Percentiles rank a stretch among this genome's conserved stretches.
phyloP scores from a whole-genome alignment of 257 asterid genomes.

The Ajuga chamaepitys region DNA sequence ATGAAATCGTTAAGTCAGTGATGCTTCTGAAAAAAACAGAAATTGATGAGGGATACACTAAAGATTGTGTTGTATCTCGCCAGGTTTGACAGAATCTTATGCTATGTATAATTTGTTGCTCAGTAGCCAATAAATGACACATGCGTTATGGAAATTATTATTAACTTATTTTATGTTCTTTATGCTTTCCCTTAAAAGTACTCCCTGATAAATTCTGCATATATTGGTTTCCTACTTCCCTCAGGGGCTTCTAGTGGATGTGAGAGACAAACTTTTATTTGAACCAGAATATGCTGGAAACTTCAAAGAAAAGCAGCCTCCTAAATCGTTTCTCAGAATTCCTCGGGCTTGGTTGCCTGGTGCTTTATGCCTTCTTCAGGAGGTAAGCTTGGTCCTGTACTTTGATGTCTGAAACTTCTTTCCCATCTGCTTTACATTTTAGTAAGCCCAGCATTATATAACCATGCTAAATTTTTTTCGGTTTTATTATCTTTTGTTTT shows the following conservation, averaged over 20 bases:
- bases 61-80: conserved; percentile 76
- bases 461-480: not conserved
- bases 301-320: conserved; percentile 70
- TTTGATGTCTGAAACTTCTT: conserved; percentile 8
- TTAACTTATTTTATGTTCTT: not conserved
- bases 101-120: not conserved
- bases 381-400: conserved; percentile 36
- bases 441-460: not conserved
- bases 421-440: conserved; percentile 9
- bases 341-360: conserved; percentile 96
- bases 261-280: conserved; percentile 93
- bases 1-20: conserved; percentile 88
- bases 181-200: not conserved
- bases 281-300: conserved; percentile 96
- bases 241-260: conserved; percentile 87
- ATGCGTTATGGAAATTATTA: conserved; percentile 9
- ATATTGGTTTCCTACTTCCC: conserved; percentile 9
- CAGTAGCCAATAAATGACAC: conserved; percentile 8
- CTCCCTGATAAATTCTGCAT: conserved; percentile 3
- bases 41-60: conserved; percentile 92
- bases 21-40: conserved; percentile 80
- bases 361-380: conserved; percentile 96
- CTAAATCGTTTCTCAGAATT: conserved; percentile 76
- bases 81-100: conserved; percentile 41
- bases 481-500: conserved; percentile 6